Percentiles rank a stretch among this genome's conserved stretches.
Conservation (phyloP, 1,284 basidiomycete species). For the Heterobasidion annosum region DNA sequence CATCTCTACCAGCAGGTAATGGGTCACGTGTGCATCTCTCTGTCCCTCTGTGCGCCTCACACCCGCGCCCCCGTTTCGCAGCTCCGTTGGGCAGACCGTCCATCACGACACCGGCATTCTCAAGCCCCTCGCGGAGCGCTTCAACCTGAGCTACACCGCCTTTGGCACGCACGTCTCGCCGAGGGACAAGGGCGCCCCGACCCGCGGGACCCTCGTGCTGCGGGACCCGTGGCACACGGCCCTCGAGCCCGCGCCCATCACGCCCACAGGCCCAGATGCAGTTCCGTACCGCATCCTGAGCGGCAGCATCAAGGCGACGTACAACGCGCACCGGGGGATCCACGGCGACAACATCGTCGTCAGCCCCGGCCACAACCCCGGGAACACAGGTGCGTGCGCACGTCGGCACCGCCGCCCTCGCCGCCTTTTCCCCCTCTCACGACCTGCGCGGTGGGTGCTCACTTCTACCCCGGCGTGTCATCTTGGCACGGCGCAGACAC, state of each 20-base stretch:
- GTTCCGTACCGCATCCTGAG: conserved; percentile 40
- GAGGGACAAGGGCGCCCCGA: conserved; percentile 8
- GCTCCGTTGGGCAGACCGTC: conserved; percentile 33
- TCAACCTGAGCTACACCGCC: conserved; percentile 36
- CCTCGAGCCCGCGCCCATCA: conserved; percentile 48
- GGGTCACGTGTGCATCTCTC: conserved; percentile 2
- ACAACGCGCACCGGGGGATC: conserved; percentile 25
- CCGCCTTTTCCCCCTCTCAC: background rate
- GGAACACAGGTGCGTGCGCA: conserved; percentile 26
- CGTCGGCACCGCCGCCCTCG: background rate
- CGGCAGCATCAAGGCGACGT: conserved; percentile 39
- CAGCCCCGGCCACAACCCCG: conserved; percentile 42
- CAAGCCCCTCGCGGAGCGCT: conserved; percentile 28
- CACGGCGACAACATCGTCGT: conserved; percentile 25
- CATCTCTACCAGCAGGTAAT: conserved; percentile 34
- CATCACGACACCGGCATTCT: conserved; percentile 32
- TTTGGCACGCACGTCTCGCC: conserved; percentile 27
- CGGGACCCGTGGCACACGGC: conserved; percentile 33
- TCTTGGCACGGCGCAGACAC: conserved; percentile 24
- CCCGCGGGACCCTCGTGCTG: conserved; percentile 29
- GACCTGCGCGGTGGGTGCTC: background rate
- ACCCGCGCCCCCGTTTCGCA: conserved; percentile 12
- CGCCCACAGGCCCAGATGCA: conserved; percentile 33
- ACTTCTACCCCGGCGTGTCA: background rate
- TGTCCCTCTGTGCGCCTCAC: background rate